Base-by-base conservation (phyloP, 2,329 filamentous ascomycete species). In the Lanzia echinophila region DNA sequence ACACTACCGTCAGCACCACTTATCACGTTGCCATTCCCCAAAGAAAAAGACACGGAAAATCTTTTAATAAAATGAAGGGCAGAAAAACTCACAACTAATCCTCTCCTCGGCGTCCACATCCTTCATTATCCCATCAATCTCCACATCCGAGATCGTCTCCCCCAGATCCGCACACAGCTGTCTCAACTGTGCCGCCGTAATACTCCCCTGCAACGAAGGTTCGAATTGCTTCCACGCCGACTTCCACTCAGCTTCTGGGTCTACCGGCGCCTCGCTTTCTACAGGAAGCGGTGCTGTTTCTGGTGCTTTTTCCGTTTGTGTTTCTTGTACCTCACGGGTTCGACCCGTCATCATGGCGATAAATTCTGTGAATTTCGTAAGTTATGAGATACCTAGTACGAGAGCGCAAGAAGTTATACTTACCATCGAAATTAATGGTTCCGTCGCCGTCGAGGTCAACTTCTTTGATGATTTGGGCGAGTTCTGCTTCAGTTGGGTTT, bases 381-480 rank as follows among this genome's bases (percentile, higher is more conserved):
- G 24, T 42, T 17, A 17, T 11, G 3, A 3, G 6, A 24, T 24
- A 36, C 19, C 10, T 38, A 39, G 6, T 8, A 45, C 6, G 6
- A 22, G 34, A 33, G 24, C 6, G 38, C 11, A 32, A 8, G n/a
- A 42, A 24, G 20, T 10, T 3, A 42, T 15, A 31, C 58, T 8
- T 69, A 80, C 79, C 79, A 54, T 82, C 77, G 68, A 85, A 83
- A 67, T 83, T 80, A 65, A 85, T 83, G 62, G 79, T 81, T 68
- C 81, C 82, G 62, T 81, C 82, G 68, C 81, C 80, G 71, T 85
- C 80, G 60, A 76, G 72, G 62, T 85, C 82, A 58, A 83, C 80
- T 69, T 85, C 82, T 70, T 82, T 82, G 72, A 84, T 81, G 73
- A 85, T 82, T 68, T 85, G 81, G 67, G 82, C 76, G 51, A 84